phyloP scores from a whole-genome alignment of 176 grass and related monocot species.

The Cenchrus americanus region DNA sequence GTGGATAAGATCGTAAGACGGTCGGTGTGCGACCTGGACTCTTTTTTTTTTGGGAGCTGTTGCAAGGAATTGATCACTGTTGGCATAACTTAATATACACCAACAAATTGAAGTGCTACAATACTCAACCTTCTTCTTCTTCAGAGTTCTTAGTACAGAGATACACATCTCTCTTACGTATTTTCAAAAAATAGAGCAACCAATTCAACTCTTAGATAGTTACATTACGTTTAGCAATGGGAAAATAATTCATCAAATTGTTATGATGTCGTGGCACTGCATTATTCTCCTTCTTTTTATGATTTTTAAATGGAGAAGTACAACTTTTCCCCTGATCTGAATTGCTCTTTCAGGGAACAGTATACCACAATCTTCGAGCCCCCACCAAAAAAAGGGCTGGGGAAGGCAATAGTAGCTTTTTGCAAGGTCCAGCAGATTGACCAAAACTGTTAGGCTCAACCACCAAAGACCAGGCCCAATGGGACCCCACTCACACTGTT shows the following conservation, averaged over 20 bases:
- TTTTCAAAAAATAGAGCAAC: too few relatives aligned
- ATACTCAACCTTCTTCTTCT: too few relatives aligned
- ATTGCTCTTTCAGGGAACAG: conserved; percentile 19
- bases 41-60: not conserved
- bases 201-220: not conserved
- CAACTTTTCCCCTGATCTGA: conserved; percentile 21
- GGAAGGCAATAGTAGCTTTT: not conserved
- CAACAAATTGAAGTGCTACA: not conserved
- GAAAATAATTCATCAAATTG: not conserved
- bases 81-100: not conserved
- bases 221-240: too few relatives aligned
- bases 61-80: not conserved
- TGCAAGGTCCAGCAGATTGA: conserved; percentile 20
- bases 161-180: too few relatives aligned
- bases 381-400: not conserved
- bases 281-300: not conserved
- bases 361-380: not conserved
- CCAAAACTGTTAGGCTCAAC: conserved; percentile 34
- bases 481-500: conserved; percentile 28
- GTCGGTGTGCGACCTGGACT: conserved; percentile 17
- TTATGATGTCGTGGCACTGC: not conserved
- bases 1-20: conserved; percentile 6
- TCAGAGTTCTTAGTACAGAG: too few relatives aligned
- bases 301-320: not conserved
- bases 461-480: conserved; percentile 28